These are phyloP conservation scores for Stentor coeruleus DNA, from an alignment of 73 alveolate genomes.

Conservation along the genomic window DNA sequence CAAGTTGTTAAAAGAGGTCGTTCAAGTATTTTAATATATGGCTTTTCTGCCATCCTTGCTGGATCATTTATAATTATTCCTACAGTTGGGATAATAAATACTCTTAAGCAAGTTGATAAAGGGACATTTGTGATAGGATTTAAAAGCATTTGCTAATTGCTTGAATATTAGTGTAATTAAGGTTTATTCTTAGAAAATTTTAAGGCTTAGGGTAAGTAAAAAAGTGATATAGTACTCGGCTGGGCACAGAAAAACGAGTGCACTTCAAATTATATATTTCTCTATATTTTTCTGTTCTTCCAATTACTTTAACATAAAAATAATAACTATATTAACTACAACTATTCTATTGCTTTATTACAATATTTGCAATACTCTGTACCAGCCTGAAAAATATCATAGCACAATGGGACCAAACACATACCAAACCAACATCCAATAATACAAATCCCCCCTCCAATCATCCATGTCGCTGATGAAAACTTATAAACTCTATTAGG, in stretches of 20 bases:
- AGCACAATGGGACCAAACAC: no score
- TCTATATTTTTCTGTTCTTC: conserved; percentile 34
- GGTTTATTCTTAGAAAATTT: no score
- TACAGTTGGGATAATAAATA: not conserved
- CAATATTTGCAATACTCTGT: no score
- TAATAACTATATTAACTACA: no score
- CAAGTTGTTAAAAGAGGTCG: not conserved
- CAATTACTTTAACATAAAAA: not conserved
- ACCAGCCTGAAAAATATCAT: no score
- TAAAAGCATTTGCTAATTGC: not conserved
- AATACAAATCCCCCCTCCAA: no score
- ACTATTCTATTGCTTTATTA: no score
- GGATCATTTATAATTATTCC: not conserved
- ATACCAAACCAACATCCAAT: no score
- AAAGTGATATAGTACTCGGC: conserved; percentile 46
- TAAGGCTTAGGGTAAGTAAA: no score
- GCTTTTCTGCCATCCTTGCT: not conserved
- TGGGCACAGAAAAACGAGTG: conserved; percentile 56
- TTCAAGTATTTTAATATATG: not conserved
- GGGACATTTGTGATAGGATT: conserved; percentile 10
- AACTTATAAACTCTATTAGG: no score
- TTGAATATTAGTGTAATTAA: no score
- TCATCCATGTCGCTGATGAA: no score
- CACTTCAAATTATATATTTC: conserved; percentile 49
- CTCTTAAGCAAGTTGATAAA: not conserved